phyloP scores from a whole-genome alignment of 2,329 filamentous ascomycete genomes.

The Pseudocercospora eumusae region DNA sequence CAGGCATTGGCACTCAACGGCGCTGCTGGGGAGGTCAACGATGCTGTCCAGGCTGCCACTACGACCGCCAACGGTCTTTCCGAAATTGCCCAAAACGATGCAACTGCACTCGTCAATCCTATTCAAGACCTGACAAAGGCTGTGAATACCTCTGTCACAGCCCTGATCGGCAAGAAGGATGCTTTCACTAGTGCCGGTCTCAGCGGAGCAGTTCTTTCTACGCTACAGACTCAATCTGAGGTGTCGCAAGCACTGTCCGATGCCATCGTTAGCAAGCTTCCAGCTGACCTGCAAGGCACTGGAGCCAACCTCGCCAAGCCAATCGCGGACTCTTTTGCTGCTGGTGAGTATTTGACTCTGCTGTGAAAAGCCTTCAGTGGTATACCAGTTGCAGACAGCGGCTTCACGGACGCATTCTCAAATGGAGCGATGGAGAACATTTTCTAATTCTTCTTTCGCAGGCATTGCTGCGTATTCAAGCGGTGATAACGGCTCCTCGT shows the following conservation, averaged over 20 bases:
- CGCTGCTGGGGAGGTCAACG: slow-evolving; percentile 15
- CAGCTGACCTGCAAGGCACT: slow-evolving; percentile 17
- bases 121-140: slow-evolving; percentile 15
- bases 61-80: slow-evolving; percentile 13
- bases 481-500: slow-evolving; percentile 1
- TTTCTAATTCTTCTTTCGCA: background rate
- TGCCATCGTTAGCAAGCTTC: slow-evolving; percentile 17
- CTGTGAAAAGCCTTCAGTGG: no score
- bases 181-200: slow-evolving; percentile 13
- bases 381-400: no score
- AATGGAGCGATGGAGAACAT: no score
- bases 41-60: slow-evolving; percentile 15
- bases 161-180: slow-evolving; percentile 15
- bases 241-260: slow-evolving; percentile 1
- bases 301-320: slow-evolving; percentile 15
- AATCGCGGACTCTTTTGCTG: slow-evolving; percentile 14
- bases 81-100: slow-evolving; percentile 10
- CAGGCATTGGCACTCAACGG: slow-evolving; percentile 15
- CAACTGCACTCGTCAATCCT: slow-evolving; percentile 13
- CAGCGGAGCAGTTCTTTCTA: slow-evolving; percentile 9
- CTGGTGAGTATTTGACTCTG: background rate
- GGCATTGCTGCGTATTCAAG: slow-evolving; percentile 16
- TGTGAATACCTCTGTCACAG: slow-evolving; percentile 16
- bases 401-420: no score
- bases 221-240: slow-evolving; percentile 9